phyloP scores from a whole-genome alignment of 1,139 yeast genomes.

The Pichia sp. region DNA sequence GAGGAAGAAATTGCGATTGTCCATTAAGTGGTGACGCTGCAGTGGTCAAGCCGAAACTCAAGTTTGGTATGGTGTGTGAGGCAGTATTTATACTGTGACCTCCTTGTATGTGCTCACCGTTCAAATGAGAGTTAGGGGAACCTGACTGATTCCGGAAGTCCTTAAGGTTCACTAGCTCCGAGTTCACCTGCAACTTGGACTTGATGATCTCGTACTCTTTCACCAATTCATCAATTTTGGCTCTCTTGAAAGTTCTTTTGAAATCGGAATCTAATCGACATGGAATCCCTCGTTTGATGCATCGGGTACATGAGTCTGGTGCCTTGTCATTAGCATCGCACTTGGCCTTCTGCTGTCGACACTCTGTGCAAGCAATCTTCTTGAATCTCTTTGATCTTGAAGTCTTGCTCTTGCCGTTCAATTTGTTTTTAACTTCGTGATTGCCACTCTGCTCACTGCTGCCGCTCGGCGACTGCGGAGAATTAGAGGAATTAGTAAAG shows the following conservation, averaged over 20 bases:
- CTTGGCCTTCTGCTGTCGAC: slow-evolving; percentile 88
- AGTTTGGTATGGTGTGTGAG: background rate
- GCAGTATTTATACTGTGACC: background rate
- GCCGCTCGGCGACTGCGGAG: background rate
- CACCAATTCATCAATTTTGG: slow-evolving; percentile 79
- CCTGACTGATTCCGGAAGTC: background rate
- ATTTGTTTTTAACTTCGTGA: background rate
- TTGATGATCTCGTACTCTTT: slow-evolving; percentile 55
- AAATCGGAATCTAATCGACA: slow-evolving; percentile 78
- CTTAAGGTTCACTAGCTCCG: background rate
- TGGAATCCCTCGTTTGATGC: slow-evolving; percentile 60
- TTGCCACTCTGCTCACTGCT: background rate
- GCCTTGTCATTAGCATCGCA: slow-evolving; percentile 80
- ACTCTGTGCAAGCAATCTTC: slow-evolving; percentile 88
- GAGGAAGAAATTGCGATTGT: slow-evolving; percentile 1
- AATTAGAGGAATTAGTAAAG: background rate
- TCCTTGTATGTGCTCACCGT: background rate
- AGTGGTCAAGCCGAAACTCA: background rate
- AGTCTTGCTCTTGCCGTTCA: background rate
- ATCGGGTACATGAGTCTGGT: slow-evolving; percentile 82
- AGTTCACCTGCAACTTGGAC: slow-evolving; percentile 42
- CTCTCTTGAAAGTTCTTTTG: slow-evolving; percentile 84
- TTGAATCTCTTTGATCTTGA: slow-evolving; percentile 31
- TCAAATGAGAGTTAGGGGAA: background rate
- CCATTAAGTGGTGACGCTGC: background rate